Evolutionary conservation across 2,329 filamentous ascomycete genomes (phyloP).

Genomic region (Escovopsis sp.): DNA sequence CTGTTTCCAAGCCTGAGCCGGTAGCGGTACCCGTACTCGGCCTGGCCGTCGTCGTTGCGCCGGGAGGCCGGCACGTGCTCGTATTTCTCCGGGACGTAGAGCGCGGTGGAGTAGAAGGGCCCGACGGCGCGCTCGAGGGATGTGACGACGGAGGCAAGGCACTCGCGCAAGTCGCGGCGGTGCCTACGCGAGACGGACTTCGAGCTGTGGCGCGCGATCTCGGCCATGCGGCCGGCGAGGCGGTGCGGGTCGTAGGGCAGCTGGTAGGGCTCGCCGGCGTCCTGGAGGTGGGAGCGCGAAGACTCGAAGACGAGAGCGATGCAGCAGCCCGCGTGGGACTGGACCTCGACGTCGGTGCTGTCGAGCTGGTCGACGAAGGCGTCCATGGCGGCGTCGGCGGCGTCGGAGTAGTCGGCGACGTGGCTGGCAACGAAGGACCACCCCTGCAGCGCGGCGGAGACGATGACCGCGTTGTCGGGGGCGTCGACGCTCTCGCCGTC

Average conservation of each 20-base stretch:
- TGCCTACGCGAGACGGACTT: conserved; percentile 35
- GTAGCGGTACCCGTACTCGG: conserved; percentile 37
- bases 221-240: conserved; percentile 30
- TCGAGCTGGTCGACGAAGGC: conserved; percentile 77
- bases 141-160: conserved; percentile 35
- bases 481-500: conserved; percentile 62
- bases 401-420: conserved; percentile 56
- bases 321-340: conserved; percentile 62
- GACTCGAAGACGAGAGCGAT: conserved; percentile 76
- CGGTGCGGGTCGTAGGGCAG: conserved; percentile 35
- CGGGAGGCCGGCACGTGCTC: conserved; percentile 26
- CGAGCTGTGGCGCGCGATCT: conserved; percentile 30
- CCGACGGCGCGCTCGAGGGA: conserved; percentile 39
- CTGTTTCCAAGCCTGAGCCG: conserved; percentile 32
- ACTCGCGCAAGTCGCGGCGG: conserved; percentile 31
- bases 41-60: conserved; percentile 25
- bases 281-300: conserved; percentile 31
- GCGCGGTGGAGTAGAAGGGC: conserved; percentile 36
- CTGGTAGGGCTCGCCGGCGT: conserved; percentile 32
- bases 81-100: conserved; percentile 23
- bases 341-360: conserved; percentile 54
- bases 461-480: conserved; percentile 52
- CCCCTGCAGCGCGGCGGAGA: conserved; percentile 58
- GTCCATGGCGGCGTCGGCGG: conserved; percentile 59
- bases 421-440: conserved; percentile 72